Conservation (phyloP, 2,329 filamentous ascomycete species). For the Hymenoscyphus linearis region DNA sequence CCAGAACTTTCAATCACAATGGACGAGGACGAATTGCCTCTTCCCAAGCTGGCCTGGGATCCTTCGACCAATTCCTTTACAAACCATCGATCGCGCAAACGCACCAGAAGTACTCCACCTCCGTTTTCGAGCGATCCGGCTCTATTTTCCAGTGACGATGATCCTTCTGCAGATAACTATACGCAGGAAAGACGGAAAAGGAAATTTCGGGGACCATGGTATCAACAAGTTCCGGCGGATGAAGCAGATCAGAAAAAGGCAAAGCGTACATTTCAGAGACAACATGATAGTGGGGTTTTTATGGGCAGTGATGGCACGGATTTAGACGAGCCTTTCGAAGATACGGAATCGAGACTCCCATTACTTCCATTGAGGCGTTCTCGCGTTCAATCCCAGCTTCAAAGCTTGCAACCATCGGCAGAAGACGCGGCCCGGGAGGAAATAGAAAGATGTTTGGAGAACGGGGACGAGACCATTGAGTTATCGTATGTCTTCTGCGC, state of each 20-base stretch:
- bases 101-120: conserved; percentile 32
- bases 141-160: conserved; percentile 68
- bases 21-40: conserved; percentile 37
- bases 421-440: conserved; percentile 42
- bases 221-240: conserved; percentile 48
- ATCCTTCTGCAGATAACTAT: conserved; percentile 62
- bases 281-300: conserved; percentile 65
- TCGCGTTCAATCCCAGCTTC: conserved; percentile 4
- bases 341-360: conserved; percentile 1
- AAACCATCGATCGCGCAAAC: conserved; percentile 34
- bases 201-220: conserved; percentile 64
- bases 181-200: conserved; percentile 52
- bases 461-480: conserved; percentile 55
- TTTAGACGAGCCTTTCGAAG: conserved; percentile 34
- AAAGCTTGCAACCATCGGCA: conserved; percentile 18
- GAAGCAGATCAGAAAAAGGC: conserved; percentile 18
- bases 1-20: conserved; percentile 25
- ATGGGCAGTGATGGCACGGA: conserved; percentile 56
- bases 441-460: conserved; percentile 51
- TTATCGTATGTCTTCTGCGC: conserved; percentile 46
- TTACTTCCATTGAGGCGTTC: conserved; percentile 13
- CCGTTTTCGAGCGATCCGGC: conserved; percentile 62
- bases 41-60: conserved; percentile 31
- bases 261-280: conserved; percentile 51
- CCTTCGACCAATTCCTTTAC: conserved; percentile 16